Evolutionary conservation across 768 basidiomycete species (phyloP).

Genomic region (Daedaleopsis nitida): DNA sequence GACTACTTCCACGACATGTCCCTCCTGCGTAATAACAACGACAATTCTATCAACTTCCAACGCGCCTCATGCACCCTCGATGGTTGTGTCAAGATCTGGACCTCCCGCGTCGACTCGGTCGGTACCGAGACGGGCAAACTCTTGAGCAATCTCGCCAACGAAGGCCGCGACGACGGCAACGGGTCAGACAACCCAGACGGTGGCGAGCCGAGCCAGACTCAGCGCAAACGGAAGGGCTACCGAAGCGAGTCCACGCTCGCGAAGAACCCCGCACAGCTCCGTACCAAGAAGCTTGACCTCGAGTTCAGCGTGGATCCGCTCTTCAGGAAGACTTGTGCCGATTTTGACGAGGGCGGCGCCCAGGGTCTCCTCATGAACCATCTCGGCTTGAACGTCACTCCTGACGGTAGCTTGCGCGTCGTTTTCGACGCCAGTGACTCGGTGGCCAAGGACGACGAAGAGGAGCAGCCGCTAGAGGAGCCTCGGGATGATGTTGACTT

Average conservation of each 20-base stretch:
- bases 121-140: conserved; percentile 96
- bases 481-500: conserved; percentile 70
- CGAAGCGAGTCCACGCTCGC: conserved; percentile 86
- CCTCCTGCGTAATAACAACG: conserved; percentile 85
- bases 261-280: conserved; percentile 77
- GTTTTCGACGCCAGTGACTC: conserved; percentile 97
- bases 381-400: conserved; percentile 72
- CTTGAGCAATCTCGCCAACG: conserved; percentile 80
- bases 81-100: conserved; percentile 99
- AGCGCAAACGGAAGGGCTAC: conserved; percentile 65
- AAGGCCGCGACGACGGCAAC: conserved; percentile 61
- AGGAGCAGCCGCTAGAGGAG: conserved; percentile 73
- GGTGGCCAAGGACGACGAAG: conserved; percentile 68
- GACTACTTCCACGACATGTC: conserved; percentile 99
- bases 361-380: conserved; percentile 98
- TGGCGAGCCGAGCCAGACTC: conserved; percentile 56
- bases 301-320: conserved; percentile 97
- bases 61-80: conserved; percentile 97
- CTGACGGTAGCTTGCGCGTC: conserved; percentile 82
- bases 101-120: conserved; percentile 94
- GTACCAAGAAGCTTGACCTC: conserved; percentile 91
- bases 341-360: conserved; percentile 98
- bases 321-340: conserved; percentile 96
- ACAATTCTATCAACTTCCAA: conserved; percentile 99
- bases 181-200: conserved; percentile 66